Percentiles rank a stretch among this genome's conserved stretches.
phyloP scores from a whole-genome alignment of 2,329 filamentous ascomycete genomes.

The Colletotrichum eleusines region DNA sequence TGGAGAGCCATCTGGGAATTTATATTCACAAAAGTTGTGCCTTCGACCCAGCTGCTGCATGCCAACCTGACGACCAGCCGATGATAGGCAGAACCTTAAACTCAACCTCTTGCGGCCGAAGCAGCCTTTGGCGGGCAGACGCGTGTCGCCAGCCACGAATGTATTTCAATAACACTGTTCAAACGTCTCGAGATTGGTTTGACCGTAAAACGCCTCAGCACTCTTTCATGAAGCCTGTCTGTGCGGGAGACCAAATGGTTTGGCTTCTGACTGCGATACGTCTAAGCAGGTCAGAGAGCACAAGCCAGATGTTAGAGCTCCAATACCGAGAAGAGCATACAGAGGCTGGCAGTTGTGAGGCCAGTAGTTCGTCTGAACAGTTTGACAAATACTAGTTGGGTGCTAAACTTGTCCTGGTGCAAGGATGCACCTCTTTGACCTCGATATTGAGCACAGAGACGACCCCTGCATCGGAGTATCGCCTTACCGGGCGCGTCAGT shows the following conservation, averaged over 20 bases:
- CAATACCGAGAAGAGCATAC: neutral
- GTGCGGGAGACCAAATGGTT: conserved; percentile 9
- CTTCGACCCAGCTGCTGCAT: neutral
- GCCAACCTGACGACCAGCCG: neutral
- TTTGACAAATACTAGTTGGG: conserved; percentile 29
- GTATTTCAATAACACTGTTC: conserved; percentile 2
- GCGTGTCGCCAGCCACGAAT: conserved; percentile 2
- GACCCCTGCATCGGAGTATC: conserved; percentile 21
- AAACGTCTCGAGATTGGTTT: conserved; percentile 40
- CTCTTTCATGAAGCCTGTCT: neutral
- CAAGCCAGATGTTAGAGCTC: neutral
- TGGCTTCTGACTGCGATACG: neutral
- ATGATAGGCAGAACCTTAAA: neutral
- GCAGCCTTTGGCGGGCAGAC: conserved; percentile 7
- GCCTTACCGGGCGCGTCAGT: conserved; percentile 17
- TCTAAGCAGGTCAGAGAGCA: neutral
- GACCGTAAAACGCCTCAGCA: conserved; percentile 12
- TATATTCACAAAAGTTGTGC: conserved; percentile 16
- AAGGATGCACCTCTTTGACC: conserved; percentile 9
- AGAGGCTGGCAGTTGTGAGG: neutral
- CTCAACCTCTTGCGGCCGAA: conserved; percentile 3
- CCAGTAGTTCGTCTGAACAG: conserved; percentile 26
- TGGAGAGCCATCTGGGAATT: neutral
- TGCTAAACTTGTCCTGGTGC: neutral
- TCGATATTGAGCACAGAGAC: neutral